Evolutionary conservation across 2,329 filamentous ascomycete genomes (phyloP).

Genomic region (Diplodia mutila): DNA sequence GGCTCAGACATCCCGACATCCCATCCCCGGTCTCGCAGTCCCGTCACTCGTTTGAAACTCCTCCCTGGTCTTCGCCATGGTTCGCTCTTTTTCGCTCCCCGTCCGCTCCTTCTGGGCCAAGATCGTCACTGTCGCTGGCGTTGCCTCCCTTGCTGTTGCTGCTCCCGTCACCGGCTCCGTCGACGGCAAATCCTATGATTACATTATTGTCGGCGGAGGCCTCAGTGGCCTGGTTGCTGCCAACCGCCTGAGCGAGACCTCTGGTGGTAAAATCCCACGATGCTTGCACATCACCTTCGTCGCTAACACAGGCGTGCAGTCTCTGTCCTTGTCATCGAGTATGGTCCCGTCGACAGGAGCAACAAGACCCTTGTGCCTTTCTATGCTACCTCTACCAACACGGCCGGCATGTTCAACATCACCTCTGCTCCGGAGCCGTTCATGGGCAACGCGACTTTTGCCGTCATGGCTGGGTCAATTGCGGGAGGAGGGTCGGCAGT

Average conservation of each 20-base stretch:
- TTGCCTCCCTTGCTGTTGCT: neutral
- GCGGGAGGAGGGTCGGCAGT: conserved; percentile 44
- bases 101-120: neutral
- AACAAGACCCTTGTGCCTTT: conserved; percentile 32
- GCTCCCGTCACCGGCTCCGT: neutral
- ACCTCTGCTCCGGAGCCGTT: conserved; percentile 38
- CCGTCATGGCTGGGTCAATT: conserved; percentile 41
- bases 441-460: conserved; percentile 31
- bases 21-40: neutral
- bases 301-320: neutral
- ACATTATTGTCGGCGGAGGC: conserved; percentile 35
- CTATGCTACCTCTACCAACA: conserved; percentile 12
- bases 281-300: too few species aligned
- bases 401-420: conserved; percentile 16
- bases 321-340: conserved; percentile 30
- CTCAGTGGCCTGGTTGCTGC: conserved; percentile 36
- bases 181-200: conserved; percentile 33
- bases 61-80: neutral
- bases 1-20: neutral
- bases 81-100: conserved; percentile 4
- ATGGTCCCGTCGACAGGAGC: conserved; percentile 40
- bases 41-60: conserved; percentile 14
- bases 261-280: neutral
- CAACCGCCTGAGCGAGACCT: conserved; percentile 40
- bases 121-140: neutral